phyloP scores from a whole-genome alignment of 805 yeast genomes.

The Candida sphagnicola region DNA sequence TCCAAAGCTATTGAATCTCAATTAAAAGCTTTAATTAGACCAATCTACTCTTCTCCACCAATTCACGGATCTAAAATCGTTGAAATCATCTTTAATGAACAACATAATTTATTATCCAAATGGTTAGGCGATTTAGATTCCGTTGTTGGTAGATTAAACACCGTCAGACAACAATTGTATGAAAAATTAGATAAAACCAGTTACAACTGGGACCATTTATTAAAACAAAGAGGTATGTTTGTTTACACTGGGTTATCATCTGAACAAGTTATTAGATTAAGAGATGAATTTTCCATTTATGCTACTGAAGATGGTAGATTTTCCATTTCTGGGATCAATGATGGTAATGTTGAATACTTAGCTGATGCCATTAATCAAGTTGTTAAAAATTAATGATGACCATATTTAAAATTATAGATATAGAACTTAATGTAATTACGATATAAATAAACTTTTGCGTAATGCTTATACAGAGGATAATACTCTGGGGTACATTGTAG shows the following conservation, averaged over 20 bases:
- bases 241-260: conserved; percentile 79
- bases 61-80: conserved; percentile 92
- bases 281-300: conserved; percentile 72
- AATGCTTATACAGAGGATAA: no score
- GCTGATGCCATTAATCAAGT: conserved; percentile 59
- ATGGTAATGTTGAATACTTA: conserved; percentile 70
- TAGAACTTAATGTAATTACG: no score
- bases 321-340: conserved; percentile 85
- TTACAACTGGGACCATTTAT: conserved; percentile 80
- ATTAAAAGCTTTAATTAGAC: conserved; percentile 77
- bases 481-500: no score
- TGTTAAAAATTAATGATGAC: conserved; percentile 18
- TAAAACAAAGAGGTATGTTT: conserved; percentile 94
- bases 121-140: conserved; percentile 80
- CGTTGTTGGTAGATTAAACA: conserved; percentile 76
- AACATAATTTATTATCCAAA: conserved; percentile 47
- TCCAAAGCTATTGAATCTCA: conserved; percentile 65
- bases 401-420: neutral
- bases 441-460: no score
- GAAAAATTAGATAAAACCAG: conserved; percentile 57
- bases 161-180: conserved; percentile 64
- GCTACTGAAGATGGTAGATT: conserved; percentile 89
- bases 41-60: conserved; percentile 91
- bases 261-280: conserved; percentile 68
- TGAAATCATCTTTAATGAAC: conserved; percentile 61